These are phyloP conservation scores for Mucor racemosus DNA, from an alignment of 371 early-diverging fungal species.

Conservation along the genomic window DNA sequence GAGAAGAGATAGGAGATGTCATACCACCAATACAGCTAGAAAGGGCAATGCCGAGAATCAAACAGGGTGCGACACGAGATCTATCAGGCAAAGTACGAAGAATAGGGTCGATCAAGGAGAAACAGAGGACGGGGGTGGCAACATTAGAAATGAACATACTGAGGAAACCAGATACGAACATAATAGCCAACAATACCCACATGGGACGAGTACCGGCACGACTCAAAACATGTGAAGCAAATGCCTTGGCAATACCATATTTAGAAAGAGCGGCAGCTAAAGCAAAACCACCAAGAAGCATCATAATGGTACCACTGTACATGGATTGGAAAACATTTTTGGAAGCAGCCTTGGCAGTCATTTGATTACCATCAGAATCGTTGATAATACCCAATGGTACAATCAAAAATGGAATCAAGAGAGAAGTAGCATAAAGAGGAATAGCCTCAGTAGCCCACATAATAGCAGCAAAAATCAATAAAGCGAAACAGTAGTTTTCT, in stretches of 20 bases:
- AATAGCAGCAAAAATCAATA: constrained; percentile 65
- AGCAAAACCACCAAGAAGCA: constrained; percentile 94
- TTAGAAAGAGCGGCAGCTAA: constrained; percentile 73
- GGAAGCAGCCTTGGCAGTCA: constrained; percentile 78
- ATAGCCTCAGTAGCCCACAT: constrained; percentile 82
- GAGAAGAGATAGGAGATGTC: constrained; percentile 96
- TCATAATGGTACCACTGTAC: constrained; percentile 96
- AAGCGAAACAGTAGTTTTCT: constrained; percentile 70
- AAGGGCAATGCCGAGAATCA: constrained; percentile 93
- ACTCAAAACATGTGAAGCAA: constrained; percentile 71
- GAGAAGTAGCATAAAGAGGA: constrained; percentile 85
- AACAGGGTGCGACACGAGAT: constrained; percentile 79
- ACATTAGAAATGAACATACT: constrained; percentile 87
- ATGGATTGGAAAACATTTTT: constrained; percentile 86
- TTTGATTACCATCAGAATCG: constrained; percentile 46
- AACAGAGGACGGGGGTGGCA: constrained; percentile 86
- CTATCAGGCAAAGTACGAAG: constrained; percentile 67
- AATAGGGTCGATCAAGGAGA: constrained; percentile 78
- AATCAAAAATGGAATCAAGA: constrained; percentile 78
- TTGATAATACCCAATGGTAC: constrained; percentile 76
- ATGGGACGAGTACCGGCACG: constrained; percentile 76
- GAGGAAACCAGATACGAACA: constrained; percentile 76
- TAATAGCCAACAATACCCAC: constrained; percentile 73
- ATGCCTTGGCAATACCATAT: constrained; percentile 74
- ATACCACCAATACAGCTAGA: constrained; percentile 96